Base-by-base conservation (phyloP, 2,329 filamentous ascomycete species). In the Colletotrichum falcatum region DNA sequence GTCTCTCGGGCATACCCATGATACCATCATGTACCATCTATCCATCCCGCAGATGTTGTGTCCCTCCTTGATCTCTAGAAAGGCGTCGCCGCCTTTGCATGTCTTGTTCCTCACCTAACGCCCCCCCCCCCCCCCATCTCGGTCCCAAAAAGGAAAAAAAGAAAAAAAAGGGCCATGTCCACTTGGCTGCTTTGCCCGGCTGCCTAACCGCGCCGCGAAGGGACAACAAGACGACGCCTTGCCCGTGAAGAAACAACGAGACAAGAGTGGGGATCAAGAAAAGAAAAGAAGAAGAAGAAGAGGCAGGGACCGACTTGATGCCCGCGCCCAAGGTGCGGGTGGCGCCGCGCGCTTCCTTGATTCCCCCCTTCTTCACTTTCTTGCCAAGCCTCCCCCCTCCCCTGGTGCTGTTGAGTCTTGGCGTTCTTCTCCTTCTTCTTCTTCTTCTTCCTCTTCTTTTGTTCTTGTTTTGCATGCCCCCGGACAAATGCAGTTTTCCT, bases 241-340 rank as follows among this genome's bases (percentile, higher is more conserved):
- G 5, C 16, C n/a, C 8, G 16, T 46, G 56, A 23, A 59, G 1
- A 5, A 44, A 42, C 39, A 20, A 42, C 6, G 12, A 42, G 20
- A 11, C 8, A 44, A 11, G 51, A n/a, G 14, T 16, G 26, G 33
- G 16, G 20, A 42, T 42, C n/a, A 5, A 39, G 5, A 3, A 39
- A 18, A 39, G 9, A 16, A 26, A 48, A 33, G 5, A 5, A 11
- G 23, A 49, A 42, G 6, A 4, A n/a, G 11, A 9, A 44, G 42
- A n/a, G 30, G 20, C 20, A 3, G n/a, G 33, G 20, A 51, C 26
- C 30, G 18, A 12, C 28, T 59, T 12, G 49, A 67, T 46, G 62
- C 23, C 44, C 39, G 42, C 39, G 42, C 46, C 16, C 30, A 54
- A 18, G 18, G 26, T 60, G 56, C 67, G 67, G 67, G 67, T 70